Base-by-base conservation (phyloP, 2,329 filamentous ascomycete species). In the Cercospora zeina region DNA sequence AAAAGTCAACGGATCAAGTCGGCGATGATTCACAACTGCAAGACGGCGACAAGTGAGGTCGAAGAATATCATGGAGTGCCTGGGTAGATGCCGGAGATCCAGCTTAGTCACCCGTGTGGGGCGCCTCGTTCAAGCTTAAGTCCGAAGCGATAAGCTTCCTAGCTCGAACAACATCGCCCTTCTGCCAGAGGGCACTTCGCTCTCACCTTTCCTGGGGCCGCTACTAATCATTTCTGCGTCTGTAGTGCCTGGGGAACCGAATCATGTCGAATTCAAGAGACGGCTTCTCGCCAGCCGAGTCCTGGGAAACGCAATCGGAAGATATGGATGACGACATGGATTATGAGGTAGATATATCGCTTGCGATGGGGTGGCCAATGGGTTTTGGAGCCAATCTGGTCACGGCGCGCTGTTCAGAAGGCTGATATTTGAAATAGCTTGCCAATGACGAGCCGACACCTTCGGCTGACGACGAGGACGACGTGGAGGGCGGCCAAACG, bases 261-360 rank as follows among this genome's bases (percentile, higher is more conserved):
- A 55, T 24, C 24, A 66, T 64, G 62, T 64, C 64, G 13, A 45
- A 59, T 8, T 59, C 59, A 10, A 36, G 59, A 36, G 57, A 66
- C 36, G 58, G 39, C 24, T 62, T 66, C 31, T 65, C 66, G 16
- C 66, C 64, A 14, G 55, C 58, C 33, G 57, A 54, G 30, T 67
- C 63, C 13, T 69, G 67, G 68, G 64, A 67, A 54, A 69, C 67
- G 31, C 64, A 68, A n/a, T 62, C 61, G n/a, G 68, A 69, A 67
- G 45, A 51, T 19, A 36, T 58, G 45, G 78, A 80, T 75, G 80
- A 83, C 74, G 80, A 82, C 72, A 81, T 82, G 77, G 80, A 82
- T 65, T 81, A 78, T 73, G 75, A 81, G 68, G 71, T 51, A 51
- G 27, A n/a, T 51, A 51, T 51, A 33, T 14, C 21, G 47, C 21